Base-by-base conservation (phyloP, 257 asterid genomes). In the Coffea canephora region DNA sequence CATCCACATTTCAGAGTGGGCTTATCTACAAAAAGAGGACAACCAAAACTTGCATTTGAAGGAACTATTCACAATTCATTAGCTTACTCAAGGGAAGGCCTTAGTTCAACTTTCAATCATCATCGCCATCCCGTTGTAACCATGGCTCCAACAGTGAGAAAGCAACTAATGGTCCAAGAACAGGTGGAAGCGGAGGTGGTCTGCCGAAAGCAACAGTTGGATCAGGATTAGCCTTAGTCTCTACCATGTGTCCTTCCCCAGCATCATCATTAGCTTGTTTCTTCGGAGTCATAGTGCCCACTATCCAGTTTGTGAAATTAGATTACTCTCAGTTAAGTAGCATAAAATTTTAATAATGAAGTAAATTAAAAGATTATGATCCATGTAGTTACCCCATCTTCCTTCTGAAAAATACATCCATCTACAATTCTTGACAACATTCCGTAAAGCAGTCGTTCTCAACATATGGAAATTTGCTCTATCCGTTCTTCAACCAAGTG, bases 91-190 rank as follows among this genome's bases (percentile, higher is more conserved):
- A 61, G 52, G 62, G 69, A 77, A 69, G 49, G 62, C 79, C 81
- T 74, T 61, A n/a, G 69, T 23, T 73, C 82, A 84, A 84, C 79
- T 69, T 76, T 87, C 87, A 88, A 50, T 82, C 90, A 46, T 91
- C 93, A 23, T 77, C 85, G 75, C 73, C 83, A 66, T 91, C 94
- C 69, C 75, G 71, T 71, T 82, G 86, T 45, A 73, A 81, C 87
- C 90, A 87, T 6, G 91, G 82, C 57, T 89, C 91, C 69, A 91
- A 81, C 87, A 93, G 8, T 0, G 92, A 84, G 41, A 89, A 82
- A 78, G 88, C 95, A 78, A 91, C 82, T 82, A 93, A 69, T 12
- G 96, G 89, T n/a, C 95, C 96, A 19, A 93, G 83, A 68, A 89
- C 84, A 0, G 95, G 95, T 18, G 93, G 87, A 41, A 89, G 79